Evolutionary conservation across 192 early-diverging fungal species (phyloP).

Genomic region (Gorgonomyces haynaldii): DNA sequence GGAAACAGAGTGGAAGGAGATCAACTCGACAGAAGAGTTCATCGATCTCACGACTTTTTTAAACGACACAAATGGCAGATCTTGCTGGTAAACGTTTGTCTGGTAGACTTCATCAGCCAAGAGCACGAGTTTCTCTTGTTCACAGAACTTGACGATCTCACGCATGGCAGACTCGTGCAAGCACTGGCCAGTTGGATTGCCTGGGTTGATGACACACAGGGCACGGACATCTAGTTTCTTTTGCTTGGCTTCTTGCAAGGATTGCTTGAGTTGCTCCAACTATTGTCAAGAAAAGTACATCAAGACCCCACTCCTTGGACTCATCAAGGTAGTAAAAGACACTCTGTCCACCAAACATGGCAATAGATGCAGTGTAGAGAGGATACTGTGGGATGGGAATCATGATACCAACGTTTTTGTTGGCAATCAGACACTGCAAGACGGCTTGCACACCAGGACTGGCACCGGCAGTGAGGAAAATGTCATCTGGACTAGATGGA

Average conservation of each 20-base stretch:
- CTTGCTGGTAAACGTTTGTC: constrained; percentile 79
- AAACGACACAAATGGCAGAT: constrained; percentile 89
- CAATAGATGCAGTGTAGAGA: constrained; percentile 87
- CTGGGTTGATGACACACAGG: constrained; percentile 94
- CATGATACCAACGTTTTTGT: constrained; percentile 84
- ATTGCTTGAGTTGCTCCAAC: constrained; percentile 46
- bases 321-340: constrained; percentile 94
- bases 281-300: constrained; percentile 14
- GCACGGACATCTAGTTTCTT: constrained; percentile 74
- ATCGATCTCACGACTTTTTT: constrained; percentile 81
- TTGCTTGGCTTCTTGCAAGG: constrained; percentile 44
- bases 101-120: constrained; percentile 99
- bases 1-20: constrained; percentile 93
- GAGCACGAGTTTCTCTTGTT: constrained; percentile 67
- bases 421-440: constrained; percentile 72
- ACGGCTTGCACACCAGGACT: constrained; percentile 87
- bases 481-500: constrained; percentile 67
- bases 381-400: constrained; percentile 99
- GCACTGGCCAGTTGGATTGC: constrained; percentile 95
- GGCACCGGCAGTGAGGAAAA: constrained; percentile 86
- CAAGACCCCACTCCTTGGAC: constrained; percentile 65
- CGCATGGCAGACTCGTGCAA: constrained; percentile 71
- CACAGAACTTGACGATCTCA: constrained; percentile 83
- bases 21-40: constrained; percentile 68
- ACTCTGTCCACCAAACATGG: constrained; percentile 69